These are phyloP conservation scores for Otatea glauca DNA, from an alignment of 176 grass and related monocot genomes.

Conservation along the genomic window DNA sequence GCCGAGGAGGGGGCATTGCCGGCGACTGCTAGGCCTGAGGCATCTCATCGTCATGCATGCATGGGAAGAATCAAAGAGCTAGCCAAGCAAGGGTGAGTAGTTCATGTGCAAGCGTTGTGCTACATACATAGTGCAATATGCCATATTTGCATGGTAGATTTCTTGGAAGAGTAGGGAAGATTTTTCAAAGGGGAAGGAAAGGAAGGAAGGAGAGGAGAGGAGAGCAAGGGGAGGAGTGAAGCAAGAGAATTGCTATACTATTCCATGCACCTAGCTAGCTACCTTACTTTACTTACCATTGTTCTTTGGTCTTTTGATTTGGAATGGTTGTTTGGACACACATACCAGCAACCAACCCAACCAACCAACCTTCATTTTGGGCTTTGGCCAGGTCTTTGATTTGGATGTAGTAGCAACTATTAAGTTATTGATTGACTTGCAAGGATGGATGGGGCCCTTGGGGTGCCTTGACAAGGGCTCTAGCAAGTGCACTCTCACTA, in stretches of 20 bases:
- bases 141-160: neutral
- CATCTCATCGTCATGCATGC: slow-evolving; percentile 34
- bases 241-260: slow-evolving; percentile 52
- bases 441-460: slow-evolving; percentile 26
- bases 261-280: slow-evolving; percentile 24
- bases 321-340: slow-evolving; percentile 13
- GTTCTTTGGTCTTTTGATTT: neutral
- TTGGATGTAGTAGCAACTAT: slow-evolving; percentile 41
- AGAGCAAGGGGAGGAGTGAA: slow-evolving; percentile 62
- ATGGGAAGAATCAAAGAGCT: neutral
- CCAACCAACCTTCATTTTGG: slow-evolving; percentile 5
- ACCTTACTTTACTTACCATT: slow-evolving; percentile 21
- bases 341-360: slow-evolving; percentile 3
- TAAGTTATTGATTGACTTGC: slow-evolving; percentile 58
- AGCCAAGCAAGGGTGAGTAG: neutral
- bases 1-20: slow-evolving; percentile 9
- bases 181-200: slow-evolving; percentile 17
- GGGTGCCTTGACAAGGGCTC: neutral
- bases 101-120: neutral
- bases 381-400: slow-evolving; percentile 29
- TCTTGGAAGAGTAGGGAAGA: slow-evolving; percentile 43
- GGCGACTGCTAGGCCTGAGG: neutral
- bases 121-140: neutral
- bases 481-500: neutral
- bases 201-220: neutral